Percentiles rank a stretch among this genome's conserved stretches.
Conservation (phyloP, 192 early-diverging fungal genomes). For the Backusella australiensis region DNA sequence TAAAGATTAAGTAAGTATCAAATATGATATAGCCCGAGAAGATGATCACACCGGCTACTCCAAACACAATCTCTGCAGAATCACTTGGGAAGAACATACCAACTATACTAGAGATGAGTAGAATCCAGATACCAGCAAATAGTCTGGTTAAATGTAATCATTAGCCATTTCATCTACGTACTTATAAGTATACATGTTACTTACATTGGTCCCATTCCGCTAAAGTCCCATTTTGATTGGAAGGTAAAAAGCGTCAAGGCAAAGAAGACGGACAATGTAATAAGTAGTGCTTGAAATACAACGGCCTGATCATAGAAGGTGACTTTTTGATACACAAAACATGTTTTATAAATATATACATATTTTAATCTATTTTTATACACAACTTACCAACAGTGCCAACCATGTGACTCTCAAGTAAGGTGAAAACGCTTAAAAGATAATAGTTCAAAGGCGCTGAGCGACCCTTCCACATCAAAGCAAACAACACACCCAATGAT, state of each 20-base stretch:
- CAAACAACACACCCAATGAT: constrained; percentile 46
- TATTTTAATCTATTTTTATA: neutral
- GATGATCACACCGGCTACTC: constrained; percentile 57
- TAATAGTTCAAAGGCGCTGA: constrained; percentile 61
- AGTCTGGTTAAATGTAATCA: constrained; percentile 39
- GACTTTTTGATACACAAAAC: constrained; percentile 32
- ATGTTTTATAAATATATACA: neutral
- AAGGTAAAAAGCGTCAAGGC: constrained; percentile 75
- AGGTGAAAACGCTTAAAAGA: constrained; percentile 62
- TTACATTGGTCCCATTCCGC: constrained; percentile 55
- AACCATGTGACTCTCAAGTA: constrained; percentile 43
- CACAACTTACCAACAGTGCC: constrained; percentile 38
- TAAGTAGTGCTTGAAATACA: constrained; percentile 74
- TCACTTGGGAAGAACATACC: constrained; percentile 67
- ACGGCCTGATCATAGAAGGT: constrained; percentile 59
- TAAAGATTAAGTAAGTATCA: constrained; percentile 71
- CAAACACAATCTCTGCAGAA: constrained; percentile 54
- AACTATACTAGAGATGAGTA: constrained; percentile 63
- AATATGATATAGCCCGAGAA: constrained; percentile 80
- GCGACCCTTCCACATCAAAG: constrained; percentile 56
- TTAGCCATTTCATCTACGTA: neutral
- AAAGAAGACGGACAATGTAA: constrained; percentile 71
- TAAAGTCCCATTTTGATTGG: constrained; percentile 74
- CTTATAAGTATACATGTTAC: neutral
- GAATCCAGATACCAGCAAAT: constrained; percentile 56